Evolutionary conservation across 2,329 filamentous ascomycete species (phyloP), one percentile per base, ranked within the genome.

Genomic region (Paramyrothecium sp.): DNA sequence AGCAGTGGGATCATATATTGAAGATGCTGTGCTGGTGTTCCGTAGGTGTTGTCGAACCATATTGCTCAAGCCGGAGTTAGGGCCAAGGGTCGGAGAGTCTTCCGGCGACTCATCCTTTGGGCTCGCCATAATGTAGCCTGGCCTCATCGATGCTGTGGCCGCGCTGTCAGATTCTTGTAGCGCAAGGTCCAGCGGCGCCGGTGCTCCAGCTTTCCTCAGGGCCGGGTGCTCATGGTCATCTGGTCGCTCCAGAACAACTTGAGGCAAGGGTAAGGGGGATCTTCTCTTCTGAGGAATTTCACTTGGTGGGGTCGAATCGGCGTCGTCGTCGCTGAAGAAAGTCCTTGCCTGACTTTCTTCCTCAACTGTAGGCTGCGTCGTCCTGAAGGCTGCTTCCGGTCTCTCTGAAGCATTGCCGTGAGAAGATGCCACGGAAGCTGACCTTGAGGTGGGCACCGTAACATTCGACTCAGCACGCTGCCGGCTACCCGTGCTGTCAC

Each of bases 11-110:
- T 84, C 85, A 63, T 91, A 92, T 23, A 95, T 81, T 0, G 92
- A 96, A 1, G 94, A 98, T 16, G 86, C 83, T 58, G 88, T 89
- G 74, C 94, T 98, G 61, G 89, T 86, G 34, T 86, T 86, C 53
- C 95, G 87, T 46, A 98, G 77, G 77, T 98, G 95, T 60, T 93
- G 89, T 33, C 89, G 86, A 50, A 97, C 88, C 78, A 97, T 84
- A 2, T 89, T 90, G 66, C 89, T 94, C 17, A 97, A 79, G 1
- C 91, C 92, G 12, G 69, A 55, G 17, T 78, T 78, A 0, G 90
- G 88, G 2, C 89, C 89, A 7, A 97, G 76, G 0, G 91, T 96
- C 1, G 93, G 92, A 0, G 92, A 96, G 66, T 96, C 91, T 11
- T 71, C 70, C 0, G 79, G 72, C 5, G 56, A 55, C 8, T 58